These are phyloP conservation scores for Melanogaster broomeanus DNA, from an alignment of 768 basidiomycete species.

Conservation along the genomic window DNA sequence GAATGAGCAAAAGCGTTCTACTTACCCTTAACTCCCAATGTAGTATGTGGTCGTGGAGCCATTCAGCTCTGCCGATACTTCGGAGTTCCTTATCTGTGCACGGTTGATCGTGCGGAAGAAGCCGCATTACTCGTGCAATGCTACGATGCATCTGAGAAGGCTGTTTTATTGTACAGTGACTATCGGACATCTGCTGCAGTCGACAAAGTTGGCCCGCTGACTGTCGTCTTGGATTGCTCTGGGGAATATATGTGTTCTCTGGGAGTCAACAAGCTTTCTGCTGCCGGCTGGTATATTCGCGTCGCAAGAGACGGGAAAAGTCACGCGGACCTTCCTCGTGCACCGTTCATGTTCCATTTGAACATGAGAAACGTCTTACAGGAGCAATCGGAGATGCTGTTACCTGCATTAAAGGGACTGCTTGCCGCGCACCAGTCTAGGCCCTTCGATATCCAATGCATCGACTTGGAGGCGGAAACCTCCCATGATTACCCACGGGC, in stretches of 20 bases:
- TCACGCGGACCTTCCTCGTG: not conserved
- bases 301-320: not conserved
- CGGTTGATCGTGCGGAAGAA: conserved; percentile 3
- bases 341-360: conserved; percentile 1
- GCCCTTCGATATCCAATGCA: conserved; percentile 1
- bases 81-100: conserved; percentile 4
- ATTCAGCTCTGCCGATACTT: conserved; percentile 4
- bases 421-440: conserved; percentile 2
- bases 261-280: conserved; percentile 3
- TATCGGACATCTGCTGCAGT: not conserved
- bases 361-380: conserved; percentile 1
- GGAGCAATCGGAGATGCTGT: not conserved
- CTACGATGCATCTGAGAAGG: not conserved
- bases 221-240: conserved; percentile 7
- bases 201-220: not conserved
- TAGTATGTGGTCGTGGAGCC: conserved; percentile 8
- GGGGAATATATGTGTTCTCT: not conserved
- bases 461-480: not conserved
- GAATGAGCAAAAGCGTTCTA: too few relatives aligned
- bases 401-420: not conserved
- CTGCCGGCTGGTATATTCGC: conserved; percentile 6
- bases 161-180: not conserved
- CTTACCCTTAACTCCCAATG: not conserved
- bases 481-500: not conserved
- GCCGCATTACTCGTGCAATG: not conserved